Conservation (phyloP, 768 basidiomycete genomes). For the Trichaptum fuscoviolaceum region DNA sequence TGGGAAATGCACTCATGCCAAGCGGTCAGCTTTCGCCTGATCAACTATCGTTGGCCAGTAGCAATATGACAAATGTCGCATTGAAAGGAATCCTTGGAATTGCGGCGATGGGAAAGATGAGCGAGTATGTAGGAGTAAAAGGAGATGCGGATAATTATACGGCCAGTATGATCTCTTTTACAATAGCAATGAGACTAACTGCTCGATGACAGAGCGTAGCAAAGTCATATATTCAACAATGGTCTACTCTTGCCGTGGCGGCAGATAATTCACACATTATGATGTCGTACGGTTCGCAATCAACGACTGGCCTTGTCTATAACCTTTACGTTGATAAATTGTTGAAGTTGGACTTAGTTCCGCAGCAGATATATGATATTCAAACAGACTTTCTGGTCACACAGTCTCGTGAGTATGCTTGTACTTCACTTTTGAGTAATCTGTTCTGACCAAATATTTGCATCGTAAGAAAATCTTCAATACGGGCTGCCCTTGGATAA, state of each 20-base stretch:
- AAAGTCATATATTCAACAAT: constrained; percentile 45
- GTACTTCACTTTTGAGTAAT: no score
- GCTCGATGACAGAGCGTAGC: constrained; percentile 40
- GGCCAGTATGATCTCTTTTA: background rate
- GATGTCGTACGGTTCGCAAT: constrained; percentile 33
- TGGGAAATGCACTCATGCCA: constrained; percentile 40
- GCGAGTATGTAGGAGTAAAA: background rate
- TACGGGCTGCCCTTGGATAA: no score
- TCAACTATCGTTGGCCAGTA: constrained; percentile 34
- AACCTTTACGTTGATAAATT: constrained; percentile 60
- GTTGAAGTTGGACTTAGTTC: constrained; percentile 49
- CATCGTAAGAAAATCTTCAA: no score
- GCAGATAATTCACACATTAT: constrained; percentile 47
- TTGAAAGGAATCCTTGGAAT: constrained; percentile 45
- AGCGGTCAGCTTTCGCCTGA: constrained; percentile 47
- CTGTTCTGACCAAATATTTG: no score
- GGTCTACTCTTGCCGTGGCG: constrained; percentile 47
- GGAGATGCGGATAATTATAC: background rate
- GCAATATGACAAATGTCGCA: constrained; percentile 41
- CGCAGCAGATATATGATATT: constrained; percentile 12
- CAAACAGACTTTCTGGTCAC: no score
- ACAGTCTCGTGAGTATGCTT: no score
- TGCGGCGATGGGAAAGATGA: constrained; percentile 32
- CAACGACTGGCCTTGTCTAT: constrained; percentile 42
- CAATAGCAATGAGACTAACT: background rate